Percentiles rank a stretch among this genome's conserved stretches.
Conservation (phyloP, 2,329 filamentous ascomycete species). For the Colletotrichum aenigma region DNA sequence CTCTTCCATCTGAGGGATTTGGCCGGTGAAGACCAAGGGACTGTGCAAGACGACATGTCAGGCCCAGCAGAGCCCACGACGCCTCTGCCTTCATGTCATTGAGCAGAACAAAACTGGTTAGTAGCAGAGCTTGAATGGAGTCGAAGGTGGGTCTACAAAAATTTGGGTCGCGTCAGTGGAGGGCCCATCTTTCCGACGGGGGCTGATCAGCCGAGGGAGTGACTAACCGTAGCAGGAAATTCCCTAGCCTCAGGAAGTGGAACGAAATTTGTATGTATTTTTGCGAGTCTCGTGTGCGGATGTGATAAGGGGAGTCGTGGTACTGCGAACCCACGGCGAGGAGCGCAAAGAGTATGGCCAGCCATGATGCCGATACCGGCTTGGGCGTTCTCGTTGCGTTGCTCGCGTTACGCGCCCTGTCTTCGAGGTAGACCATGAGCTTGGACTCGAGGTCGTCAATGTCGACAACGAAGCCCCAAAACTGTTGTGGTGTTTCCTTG, state of each 20-base stretch:
- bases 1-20: constrained; percentile 47
- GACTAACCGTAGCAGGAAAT: constrained; percentile 62
- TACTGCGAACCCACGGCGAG: constrained; percentile 71
- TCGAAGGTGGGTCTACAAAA: constrained; percentile 62
- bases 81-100: constrained; percentile 75
- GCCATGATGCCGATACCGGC: constrained; percentile 67
- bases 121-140: constrained; percentile 67
- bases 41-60: constrained; percentile 69
- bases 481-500: constrained; percentile 70
- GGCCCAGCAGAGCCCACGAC: constrained; percentile 68
- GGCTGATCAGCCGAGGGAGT: background rate
- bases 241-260: constrained; percentile 67
- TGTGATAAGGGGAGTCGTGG: constrained; percentile 67
- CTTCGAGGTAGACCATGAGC: constrained; percentile 69
- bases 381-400: constrained; percentile 49
- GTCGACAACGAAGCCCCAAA: constrained; percentile 71
- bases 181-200: background rate
- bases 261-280: constrained; percentile 68
- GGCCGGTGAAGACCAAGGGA: constrained; percentile 65
- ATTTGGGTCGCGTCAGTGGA: constrained; percentile 3
- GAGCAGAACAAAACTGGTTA: constrained; percentile 66
- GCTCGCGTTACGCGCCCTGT: constrained; percentile 61
- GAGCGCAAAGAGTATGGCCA: constrained; percentile 69
- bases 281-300: constrained; percentile 63
- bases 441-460: constrained; percentile 69